Conservation (phyloP, 768 basidiomycete species). For the Panaeolus cyanescens region DNA sequence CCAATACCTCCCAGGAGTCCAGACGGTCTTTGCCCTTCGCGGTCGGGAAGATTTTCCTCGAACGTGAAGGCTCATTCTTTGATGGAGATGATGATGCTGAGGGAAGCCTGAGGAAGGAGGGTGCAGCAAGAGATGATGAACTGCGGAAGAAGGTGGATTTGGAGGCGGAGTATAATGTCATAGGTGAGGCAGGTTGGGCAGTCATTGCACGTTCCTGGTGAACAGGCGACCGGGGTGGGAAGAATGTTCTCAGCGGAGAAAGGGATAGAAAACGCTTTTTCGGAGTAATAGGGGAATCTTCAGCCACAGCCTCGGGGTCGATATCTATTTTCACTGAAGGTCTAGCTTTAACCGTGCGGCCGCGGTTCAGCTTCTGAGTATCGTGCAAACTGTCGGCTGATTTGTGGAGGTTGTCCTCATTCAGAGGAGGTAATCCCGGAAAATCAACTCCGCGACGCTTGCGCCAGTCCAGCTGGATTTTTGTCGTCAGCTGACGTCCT, state of each 20-base stretch:
- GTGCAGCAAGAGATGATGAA: conserved; percentile 45
- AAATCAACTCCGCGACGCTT: conserved; percentile 34
- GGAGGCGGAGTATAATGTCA: conserved; percentile 23
- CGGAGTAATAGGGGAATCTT: conserved; percentile 17
- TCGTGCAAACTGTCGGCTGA: conserved; percentile 6
- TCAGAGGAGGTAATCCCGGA: conserved; percentile 22
- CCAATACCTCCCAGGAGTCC: conserved; percentile 50
- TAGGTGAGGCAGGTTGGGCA: conserved; percentile 40
- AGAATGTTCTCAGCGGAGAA: conserved; percentile 49
- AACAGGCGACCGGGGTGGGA: conserved; percentile 38
- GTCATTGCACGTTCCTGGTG: conserved; percentile 38
- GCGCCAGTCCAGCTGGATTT: conserved; percentile 35
- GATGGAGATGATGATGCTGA: conserved; percentile 25
- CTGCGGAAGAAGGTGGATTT: conserved; percentile 43
- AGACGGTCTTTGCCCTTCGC: conserved; percentile 43
- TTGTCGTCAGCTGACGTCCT: conserved; percentile 41
- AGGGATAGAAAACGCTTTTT: conserved; percentile 44
- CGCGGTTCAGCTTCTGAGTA: conserved; percentile 11
- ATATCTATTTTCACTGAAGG: not conserved
- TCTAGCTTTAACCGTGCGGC: not conserved
- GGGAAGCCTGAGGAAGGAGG: conserved; percentile 36
- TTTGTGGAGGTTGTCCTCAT: conserved; percentile 8
- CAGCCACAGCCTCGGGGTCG: conserved; percentile 6
- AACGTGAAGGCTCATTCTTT: conserved; percentile 31
- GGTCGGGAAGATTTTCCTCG: conserved; percentile 38